Evolutionary conservation across 2,329 filamentous ascomycete species (phyloP).

Genomic region (Sporothrix dimorphospora): DNA sequence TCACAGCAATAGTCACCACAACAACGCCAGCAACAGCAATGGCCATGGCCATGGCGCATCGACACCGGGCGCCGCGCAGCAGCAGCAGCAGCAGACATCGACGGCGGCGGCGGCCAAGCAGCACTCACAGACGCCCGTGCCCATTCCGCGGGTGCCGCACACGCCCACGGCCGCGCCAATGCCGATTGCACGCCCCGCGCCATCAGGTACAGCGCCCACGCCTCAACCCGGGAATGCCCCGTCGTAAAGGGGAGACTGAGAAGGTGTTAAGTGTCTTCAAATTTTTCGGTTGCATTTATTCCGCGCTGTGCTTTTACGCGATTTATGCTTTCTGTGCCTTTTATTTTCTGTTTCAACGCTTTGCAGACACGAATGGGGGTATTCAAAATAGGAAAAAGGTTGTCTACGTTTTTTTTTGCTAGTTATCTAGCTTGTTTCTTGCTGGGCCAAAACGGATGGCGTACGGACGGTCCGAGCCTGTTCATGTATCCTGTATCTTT

Average conservation of each 20-base stretch:
- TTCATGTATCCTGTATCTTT: background rate
- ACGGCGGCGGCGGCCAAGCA: slow-evolving; percentile 24
- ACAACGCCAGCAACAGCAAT: slow-evolving; percentile 13
- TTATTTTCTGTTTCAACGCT: background rate
- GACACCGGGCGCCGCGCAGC: background rate
- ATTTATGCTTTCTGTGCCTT: background rate
- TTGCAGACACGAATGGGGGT: background rate
- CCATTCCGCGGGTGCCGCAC: slow-evolving; percentile 35
- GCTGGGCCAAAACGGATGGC: background rate
- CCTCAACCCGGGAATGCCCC: background rate
- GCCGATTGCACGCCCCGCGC: slow-evolving; percentile 10
- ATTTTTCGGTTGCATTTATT: background rate
- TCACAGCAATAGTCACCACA: slow-evolving; percentile 5
- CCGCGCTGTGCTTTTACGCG: too few relatives aligned
- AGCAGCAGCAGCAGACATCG: background rate
- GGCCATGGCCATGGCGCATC: background rate
- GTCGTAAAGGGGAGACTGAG: background rate
- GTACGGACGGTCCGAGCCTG: background rate
- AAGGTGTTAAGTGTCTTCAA: background rate
- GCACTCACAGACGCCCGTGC: slow-evolving; percentile 35
- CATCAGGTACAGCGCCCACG: background rate
- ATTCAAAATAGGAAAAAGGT: background rate
- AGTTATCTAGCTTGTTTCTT: background rate
- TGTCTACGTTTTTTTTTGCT: background rate
- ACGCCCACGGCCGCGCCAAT: slow-evolving; percentile 4